Percentiles rank a stretch among this genome's conserved stretches.
Evolutionary conservation across 352 stramenopile genomes (phyloP).

Genomic region (Phytophthora kernoviae): DNA sequence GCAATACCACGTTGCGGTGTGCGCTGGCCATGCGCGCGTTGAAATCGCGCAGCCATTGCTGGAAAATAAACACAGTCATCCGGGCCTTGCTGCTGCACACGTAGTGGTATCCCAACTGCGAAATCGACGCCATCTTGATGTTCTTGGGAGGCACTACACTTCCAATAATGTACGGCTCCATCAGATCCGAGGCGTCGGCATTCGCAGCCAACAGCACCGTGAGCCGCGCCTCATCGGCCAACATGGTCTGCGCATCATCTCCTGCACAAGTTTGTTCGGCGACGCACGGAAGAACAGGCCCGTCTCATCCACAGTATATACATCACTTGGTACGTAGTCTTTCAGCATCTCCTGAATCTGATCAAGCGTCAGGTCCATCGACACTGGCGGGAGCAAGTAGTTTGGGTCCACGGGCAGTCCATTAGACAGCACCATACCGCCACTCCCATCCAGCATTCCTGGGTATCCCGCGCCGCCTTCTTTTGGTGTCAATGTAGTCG

Average conservation of each 20-base stretch:
- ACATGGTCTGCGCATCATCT: slow-evolving; percentile 76
- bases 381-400: slow-evolving; percentile 83
- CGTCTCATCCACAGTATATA: slow-evolving; percentile 89
- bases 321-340: slow-evolving; percentile 81
- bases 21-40: slow-evolving; percentile 87
- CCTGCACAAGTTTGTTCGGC: slow-evolving; percentile 85
- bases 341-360: slow-evolving; percentile 87
- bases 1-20: slow-evolving; percentile 80
- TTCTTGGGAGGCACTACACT: slow-evolving; percentile 71
- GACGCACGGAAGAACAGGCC: slow-evolving; percentile 86
- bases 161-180: slow-evolving; percentile 89
- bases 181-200: slow-evolving; percentile 75
- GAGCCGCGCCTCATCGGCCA: slow-evolving; percentile 74
- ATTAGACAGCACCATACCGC: slow-evolving; percentile 58
- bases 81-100: slow-evolving; percentile 81
- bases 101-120: slow-evolving; percentile 87
- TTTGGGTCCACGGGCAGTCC: slow-evolving; percentile 56
- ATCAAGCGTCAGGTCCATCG: slow-evolving; percentile 80
- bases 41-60: slow-evolving; percentile 88
- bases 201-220: slow-evolving; percentile 80
- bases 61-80: slow-evolving; percentile 91
- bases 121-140: slow-evolving; percentile 83
- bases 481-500: slow-evolving; percentile 11
- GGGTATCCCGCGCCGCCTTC: slow-evolving; percentile 31
- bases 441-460: slow-evolving; percentile 51